Evolutionary conservation across 2,329 filamentous ascomycete genomes (phyloP).

Genomic region (Dothideomycetes sp.): DNA sequence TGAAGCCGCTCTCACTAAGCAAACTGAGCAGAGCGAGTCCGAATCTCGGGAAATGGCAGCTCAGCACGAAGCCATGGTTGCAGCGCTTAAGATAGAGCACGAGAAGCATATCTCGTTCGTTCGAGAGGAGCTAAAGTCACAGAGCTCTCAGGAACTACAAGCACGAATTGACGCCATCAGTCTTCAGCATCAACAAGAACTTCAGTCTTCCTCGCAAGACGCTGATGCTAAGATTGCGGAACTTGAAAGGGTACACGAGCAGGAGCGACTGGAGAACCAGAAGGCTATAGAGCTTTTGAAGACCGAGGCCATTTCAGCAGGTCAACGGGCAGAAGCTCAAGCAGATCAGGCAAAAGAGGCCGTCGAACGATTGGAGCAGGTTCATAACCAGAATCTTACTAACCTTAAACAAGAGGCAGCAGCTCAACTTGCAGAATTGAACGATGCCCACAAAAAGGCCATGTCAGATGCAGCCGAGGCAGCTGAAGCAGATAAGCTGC

Average conservation of each 20-base stretch:
- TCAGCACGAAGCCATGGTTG: background rate
- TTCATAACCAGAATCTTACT: slow-evolving; percentile 1
- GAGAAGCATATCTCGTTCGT: background rate
- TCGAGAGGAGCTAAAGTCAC: background rate
- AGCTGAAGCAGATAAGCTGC: background rate
- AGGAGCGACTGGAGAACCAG: background rate
- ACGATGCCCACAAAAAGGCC: slow-evolving; percentile 1
- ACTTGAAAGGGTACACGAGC: slow-evolving; percentile 1
- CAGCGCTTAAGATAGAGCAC: background rate
- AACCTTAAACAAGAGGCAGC: background rate
- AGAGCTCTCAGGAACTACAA: background rate
- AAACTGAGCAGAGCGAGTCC: background rate
- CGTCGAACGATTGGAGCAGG: background rate
- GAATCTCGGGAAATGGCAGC: background rate
- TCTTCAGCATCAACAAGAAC: background rate
- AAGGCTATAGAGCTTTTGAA: background rate
- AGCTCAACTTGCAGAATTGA: slow-evolving; percentile 1
- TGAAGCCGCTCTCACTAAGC: background rate
- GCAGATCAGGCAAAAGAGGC: background rate
- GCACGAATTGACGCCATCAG: slow-evolving; percentile 2
- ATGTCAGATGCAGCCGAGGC: slow-evolving; percentile 1
- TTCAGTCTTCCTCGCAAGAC: background rate
- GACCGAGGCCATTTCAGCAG: background rate
- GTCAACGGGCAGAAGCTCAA: background rate
- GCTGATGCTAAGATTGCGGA: slow-evolving; percentile 1